These are phyloP conservation scores for Drechslera avenae DNA, from an alignment of 2,329 filamentous ascomycete species.

Conservation along the genomic window DNA sequence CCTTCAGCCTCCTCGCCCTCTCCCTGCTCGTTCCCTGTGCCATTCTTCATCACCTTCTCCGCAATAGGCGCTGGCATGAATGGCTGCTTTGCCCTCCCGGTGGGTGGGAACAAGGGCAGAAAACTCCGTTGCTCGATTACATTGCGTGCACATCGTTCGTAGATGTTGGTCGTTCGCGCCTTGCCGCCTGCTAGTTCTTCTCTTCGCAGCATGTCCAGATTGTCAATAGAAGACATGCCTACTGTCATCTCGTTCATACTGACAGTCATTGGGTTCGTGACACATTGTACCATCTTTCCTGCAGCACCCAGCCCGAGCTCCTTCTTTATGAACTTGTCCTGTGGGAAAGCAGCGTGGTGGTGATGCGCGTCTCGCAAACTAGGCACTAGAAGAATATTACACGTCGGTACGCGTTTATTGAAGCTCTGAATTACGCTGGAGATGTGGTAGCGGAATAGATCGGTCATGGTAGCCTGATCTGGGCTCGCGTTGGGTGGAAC, in stretches of 20 bases:
- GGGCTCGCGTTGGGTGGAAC: conserved; percentile 55
- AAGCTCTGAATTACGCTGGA: conserved; percentile 74
- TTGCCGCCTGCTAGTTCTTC: conserved; percentile 70
- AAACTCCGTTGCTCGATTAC: conserved; percentile 90
- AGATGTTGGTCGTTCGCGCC: conserved; percentile 62
- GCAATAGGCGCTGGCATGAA: conserved; percentile 51
- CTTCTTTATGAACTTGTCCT: conserved; percentile 69
- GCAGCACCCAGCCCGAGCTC: conserved; percentile 72
- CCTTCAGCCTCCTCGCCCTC: conserved; percentile 49
- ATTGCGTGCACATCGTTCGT: conserved; percentile 74
- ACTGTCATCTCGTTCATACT: conserved; percentile 86
- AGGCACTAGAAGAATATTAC: conserved; percentile 82
- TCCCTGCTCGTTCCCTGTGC: conserved; percentile 40
- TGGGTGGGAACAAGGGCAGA: conserved; percentile 84
- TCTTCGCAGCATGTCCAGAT: conserved; percentile 78
- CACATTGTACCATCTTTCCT: conserved; percentile 70
- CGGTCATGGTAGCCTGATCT: conserved; percentile 78
- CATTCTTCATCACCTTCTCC: conserved; percentile 61
- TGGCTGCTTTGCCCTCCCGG: conserved; percentile 70
- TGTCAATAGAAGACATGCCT: conserved; percentile 81
- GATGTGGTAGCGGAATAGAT: conserved; percentile 82
- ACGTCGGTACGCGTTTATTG: conserved; percentile 70
- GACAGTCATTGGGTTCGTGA: conserved; percentile 90
- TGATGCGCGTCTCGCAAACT: conserved; percentile 81
- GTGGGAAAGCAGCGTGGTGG: conserved; percentile 87